phyloP scores from a whole-genome alignment of 2,329 filamentous ascomycete genomes.

The Colletotrichum tamarilloi region DNA sequence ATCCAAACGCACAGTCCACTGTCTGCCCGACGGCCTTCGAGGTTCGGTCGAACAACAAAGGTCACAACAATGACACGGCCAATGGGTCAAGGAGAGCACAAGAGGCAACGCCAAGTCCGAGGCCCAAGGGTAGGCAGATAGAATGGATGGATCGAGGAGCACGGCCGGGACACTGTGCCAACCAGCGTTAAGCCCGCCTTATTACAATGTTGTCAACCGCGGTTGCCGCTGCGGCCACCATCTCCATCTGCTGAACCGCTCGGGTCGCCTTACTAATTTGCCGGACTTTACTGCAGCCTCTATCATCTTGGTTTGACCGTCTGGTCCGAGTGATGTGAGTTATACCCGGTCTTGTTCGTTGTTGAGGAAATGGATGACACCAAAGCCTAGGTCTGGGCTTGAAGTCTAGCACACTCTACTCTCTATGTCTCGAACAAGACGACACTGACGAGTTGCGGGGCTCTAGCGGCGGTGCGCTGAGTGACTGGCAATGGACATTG shows the following conservation, averaged over 20 bases:
- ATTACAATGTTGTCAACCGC: conserved; percentile 20
- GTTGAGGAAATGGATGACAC: conserved; percentile 2
- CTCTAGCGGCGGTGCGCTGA: background rate
- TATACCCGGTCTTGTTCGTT: background rate
- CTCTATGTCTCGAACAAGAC: background rate
- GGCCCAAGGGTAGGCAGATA: conserved; percentile 20
- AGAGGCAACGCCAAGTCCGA: conserved; percentile 23
- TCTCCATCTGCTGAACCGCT: conserved; percentile 13
- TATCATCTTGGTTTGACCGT: background rate
- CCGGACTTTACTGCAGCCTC: conserved; percentile 4
- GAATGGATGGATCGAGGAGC: conserved; percentile 24
- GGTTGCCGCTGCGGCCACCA: conserved; percentile 13
- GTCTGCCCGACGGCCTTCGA: background rate
- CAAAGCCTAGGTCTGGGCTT: background rate
- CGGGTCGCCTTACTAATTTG: background rate
- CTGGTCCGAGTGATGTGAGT: conserved; percentile 9
- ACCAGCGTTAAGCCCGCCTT: background rate
- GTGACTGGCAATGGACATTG: background rate
- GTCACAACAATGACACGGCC: conserved; percentile 19
- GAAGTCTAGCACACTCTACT: background rate
- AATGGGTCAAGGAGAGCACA: background rate
- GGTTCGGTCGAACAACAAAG: conserved; percentile 21
- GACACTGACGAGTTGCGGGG: background rate
- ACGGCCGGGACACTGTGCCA: conserved; percentile 29
- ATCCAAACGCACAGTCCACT: background rate